phyloP scores from a whole-genome alignment of 192 early-diverging fungal genomes.

The Coemansia sp. region DNA sequence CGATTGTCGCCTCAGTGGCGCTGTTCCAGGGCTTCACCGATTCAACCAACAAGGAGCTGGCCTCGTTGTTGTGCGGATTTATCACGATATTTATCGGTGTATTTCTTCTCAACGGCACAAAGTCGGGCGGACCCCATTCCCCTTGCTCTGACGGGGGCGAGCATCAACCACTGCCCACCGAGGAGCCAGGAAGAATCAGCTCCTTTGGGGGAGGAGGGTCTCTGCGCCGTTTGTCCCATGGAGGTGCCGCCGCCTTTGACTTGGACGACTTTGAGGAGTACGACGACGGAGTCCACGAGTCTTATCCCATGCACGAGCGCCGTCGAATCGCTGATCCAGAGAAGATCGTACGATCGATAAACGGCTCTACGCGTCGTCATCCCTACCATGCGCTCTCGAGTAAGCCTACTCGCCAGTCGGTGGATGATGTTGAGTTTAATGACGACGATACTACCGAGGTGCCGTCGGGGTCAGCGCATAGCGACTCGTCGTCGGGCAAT shows the following conservation, averaged over 20 bases:
- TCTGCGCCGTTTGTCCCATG: conserved; percentile 20
- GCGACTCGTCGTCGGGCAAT: conserved; percentile 33
- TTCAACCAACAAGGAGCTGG: conserved; percentile 70
- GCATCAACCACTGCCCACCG: conserved; percentile 54
- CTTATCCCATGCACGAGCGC: conserved; percentile 54
- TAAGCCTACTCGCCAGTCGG: background rate
- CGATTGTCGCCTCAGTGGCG: conserved; percentile 86
- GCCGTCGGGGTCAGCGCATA: conserved; percentile 45
- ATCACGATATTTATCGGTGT: conserved; percentile 93
- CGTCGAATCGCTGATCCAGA: conserved; percentile 33
- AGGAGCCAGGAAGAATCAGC: conserved; percentile 48
- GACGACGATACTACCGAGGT: conserved; percentile 43
- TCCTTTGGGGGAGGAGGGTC: conserved; percentile 21
- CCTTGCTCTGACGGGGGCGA: conserved; percentile 13
- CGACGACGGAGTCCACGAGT: conserved; percentile 27
- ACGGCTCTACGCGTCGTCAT: conserved; percentile 16
- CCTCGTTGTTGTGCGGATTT: conserved; percentile 87
- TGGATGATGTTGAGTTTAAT: conserved; percentile 12
- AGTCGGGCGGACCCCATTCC: conserved; percentile 15
- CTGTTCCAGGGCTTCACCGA: conserved; percentile 88
- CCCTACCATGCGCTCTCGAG: conserved; percentile 15
- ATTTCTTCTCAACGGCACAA: conserved; percentile 74
- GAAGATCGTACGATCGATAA: conserved; percentile 22
- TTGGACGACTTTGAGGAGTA: conserved; percentile 48
- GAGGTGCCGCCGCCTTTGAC: conserved; percentile 35